Evolutionary conservation across 1,284 basidiomycete species (phyloP), one percentile per base, ranked within the genome.

Genomic region (Crucibulum parvulum): DNA sequence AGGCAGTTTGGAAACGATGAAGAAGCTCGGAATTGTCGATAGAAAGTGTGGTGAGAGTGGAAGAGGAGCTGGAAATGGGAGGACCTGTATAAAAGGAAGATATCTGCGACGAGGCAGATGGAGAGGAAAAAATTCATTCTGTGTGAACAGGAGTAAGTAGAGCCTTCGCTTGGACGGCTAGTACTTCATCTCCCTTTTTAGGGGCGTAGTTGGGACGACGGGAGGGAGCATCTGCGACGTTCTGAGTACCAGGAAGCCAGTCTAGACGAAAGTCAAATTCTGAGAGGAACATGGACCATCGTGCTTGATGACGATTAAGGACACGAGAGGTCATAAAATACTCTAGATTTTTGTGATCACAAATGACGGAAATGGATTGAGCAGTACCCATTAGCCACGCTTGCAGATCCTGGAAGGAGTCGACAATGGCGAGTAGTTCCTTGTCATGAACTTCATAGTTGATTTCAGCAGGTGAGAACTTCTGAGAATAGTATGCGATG

Each of bases 291-390:
- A 78, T 72, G 3, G 72, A 63, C 81, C 81, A 83, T 15, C 75
- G 69, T 1, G 74, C 77, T 66, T 84, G 82, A 1, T 74, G 68
- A n/a, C 75, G 68, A 56, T 74, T 80, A 3, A 83, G 70, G 37
- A 69, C 51, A 3, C 67, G 62, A 51, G 74, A 62, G 18, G 65
- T 56, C 68, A 70, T 72, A 47, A 77, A 80, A 65, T 78, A 78
- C 55, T 72, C 67, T 35, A 79, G 72, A 58, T 79, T 79, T 55
- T 73, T 72, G 62, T 80, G 76, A 57, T 80, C 74, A 18, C 65
- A 68, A 31, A 73, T 59, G 24, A 76, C 68, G 2, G 63, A 61
- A 51, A 78, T 64, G 2, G 68, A 66, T 5, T 62, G 53, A 11
- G 58, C 24, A 11, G 65, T 55, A 37, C 65, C 65, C 47, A 73